phyloP scores from a whole-genome alignment of 352 stramenopile species.

The Phytophthora multivora region DNA sequence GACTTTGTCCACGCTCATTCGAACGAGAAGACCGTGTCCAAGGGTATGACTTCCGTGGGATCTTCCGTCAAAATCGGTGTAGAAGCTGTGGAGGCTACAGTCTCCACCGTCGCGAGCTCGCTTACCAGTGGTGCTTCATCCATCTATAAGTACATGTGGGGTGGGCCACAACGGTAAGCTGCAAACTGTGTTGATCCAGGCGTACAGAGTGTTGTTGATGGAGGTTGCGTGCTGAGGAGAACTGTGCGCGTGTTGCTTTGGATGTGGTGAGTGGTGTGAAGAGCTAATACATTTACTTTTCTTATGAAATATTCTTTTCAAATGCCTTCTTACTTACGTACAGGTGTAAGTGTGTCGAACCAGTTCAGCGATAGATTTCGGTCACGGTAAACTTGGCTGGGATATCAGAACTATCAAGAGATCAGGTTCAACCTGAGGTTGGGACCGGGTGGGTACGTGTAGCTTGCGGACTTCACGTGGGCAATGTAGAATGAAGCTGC shows the following conservation, averaged over 20 bases:
- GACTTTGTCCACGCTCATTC: conserved; percentile 87
- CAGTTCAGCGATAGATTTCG: no score
- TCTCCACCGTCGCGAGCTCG: conserved; percentile 81
- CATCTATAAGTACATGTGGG: conserved; percentile 89
- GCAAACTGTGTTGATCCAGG: conserved; percentile 9
- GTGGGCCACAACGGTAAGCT: conserved; percentile 32
- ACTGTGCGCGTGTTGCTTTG: conserved; percentile 15
- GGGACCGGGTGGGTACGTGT: no score
- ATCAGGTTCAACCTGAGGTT: no score
- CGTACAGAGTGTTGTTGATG: conserved; percentile 13
- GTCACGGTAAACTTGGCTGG: no score
- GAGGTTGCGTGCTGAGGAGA: conserved; percentile 5
- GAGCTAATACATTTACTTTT: conserved; percentile 24
- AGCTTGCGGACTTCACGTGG: no score
- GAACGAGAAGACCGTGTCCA: conserved; percentile 87
- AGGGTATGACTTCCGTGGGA: conserved; percentile 78
- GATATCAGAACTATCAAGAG: no score
- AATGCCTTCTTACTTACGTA: no score
- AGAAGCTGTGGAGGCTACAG: conserved; percentile 69
- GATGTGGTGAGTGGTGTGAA: conserved; percentile 18
- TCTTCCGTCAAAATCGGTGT: conserved; percentile 86
- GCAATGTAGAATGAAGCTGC: no score
- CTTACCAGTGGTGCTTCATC: conserved; percentile 77
- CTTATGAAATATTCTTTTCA: background rate
- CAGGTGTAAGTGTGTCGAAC: no score